Percentiles rank a stretch among this genome's conserved stretches.
These are phyloP conservation scores for Rhytidhysteron rufulum DNA, from an alignment of 2,329 filamentous ascomycete genomes.

Conservation along the genomic window DNA sequence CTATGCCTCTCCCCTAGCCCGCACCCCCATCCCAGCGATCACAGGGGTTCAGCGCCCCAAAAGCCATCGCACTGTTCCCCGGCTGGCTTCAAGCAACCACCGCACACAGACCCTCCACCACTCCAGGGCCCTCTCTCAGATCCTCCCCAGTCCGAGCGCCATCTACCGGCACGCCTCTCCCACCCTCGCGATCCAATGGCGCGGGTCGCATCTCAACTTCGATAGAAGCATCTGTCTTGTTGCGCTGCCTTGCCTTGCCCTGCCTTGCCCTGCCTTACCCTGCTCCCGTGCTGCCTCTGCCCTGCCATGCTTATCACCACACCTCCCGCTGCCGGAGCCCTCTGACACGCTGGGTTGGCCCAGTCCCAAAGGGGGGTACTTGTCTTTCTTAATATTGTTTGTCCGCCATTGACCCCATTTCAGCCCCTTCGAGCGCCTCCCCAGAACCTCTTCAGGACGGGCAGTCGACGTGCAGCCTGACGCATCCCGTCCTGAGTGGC, in stretches of 20 bases:
- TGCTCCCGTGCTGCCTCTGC: no score
- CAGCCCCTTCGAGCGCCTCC: conserved; percentile 11
- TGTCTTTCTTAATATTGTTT: not conserved
- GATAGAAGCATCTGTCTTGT: conserved; percentile 27
- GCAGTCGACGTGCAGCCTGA: conserved; percentile 27
- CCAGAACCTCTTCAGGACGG: conserved; percentile 16
- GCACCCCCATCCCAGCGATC: not conserved
- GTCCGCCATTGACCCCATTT: not conserved
- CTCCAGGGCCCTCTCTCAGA: conserved; percentile 10
- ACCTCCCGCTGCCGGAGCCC: not conserved
- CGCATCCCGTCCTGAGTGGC: conserved; percentile 18
- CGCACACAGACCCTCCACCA: not conserved
- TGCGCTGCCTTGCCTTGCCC: not conserved
- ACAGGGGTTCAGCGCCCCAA: not conserved
- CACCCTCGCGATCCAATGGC: conserved; percentile 18
- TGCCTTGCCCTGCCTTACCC: no score
- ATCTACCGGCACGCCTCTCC: conserved; percentile 14
- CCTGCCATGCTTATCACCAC: not conserved
- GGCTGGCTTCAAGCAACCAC: not conserved
- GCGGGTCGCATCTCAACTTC: conserved; percentile 19
- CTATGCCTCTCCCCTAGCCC: not conserved
- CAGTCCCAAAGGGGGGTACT: not conserved
- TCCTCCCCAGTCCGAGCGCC: conserved; percentile 26
- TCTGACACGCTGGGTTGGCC: not conserved
- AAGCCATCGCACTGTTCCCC: not conserved